Conservation (phyloP, 345 rosid genomes). For the Brassica incana region DNA sequence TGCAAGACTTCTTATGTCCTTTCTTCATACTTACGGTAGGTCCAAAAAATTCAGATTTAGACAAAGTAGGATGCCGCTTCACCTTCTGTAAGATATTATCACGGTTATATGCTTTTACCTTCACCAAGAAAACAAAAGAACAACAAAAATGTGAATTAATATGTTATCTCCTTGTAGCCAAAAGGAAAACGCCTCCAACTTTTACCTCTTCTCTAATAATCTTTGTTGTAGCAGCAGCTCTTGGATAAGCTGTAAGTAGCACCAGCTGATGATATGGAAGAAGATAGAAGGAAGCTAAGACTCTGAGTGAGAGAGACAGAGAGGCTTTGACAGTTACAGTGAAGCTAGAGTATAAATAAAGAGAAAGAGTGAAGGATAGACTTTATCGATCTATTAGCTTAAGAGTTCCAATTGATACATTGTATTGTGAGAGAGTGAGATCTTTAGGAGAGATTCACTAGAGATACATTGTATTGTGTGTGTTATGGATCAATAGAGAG, state of each 20-base stretch:
- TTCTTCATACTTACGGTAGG: constrained; percentile 25
- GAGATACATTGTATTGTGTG: constrained; percentile 10
- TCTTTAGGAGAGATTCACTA: constrained; percentile 42
- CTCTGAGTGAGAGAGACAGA: too few relatives aligned
- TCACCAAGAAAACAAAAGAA: constrained; percentile 11
- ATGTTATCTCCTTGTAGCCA: not conserved
- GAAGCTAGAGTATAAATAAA: not conserved
- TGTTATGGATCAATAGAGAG: not conserved
- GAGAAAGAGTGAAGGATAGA: not conserved
- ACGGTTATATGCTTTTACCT: constrained; percentile 62
- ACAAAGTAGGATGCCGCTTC: constrained; percentile 56
- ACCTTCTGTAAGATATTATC: constrained; percentile 70
- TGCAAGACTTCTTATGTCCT: constrained; percentile 15
- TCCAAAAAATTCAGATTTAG: constrained; percentile 28
- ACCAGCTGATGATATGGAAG: too few relatives aligned
- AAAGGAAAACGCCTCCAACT: not conserved
- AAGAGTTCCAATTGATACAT: constrained; percentile 57
- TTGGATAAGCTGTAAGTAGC: too few relatives aligned
- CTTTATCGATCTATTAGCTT: constrained; percentile 46
- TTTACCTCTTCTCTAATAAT: constrained; percentile 36
- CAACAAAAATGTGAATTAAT: not conserved
- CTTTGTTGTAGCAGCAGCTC: constrained; percentile 45
- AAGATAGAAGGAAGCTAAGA: too few relatives aligned
- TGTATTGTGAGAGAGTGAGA: constrained; percentile 47
- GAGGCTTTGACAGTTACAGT: too few relatives aligned